Evolutionary conservation across 139 green algal genomes (phyloP), one percentile per base, ranked within the genome.

Genomic region (Closterium sp.): DNA sequence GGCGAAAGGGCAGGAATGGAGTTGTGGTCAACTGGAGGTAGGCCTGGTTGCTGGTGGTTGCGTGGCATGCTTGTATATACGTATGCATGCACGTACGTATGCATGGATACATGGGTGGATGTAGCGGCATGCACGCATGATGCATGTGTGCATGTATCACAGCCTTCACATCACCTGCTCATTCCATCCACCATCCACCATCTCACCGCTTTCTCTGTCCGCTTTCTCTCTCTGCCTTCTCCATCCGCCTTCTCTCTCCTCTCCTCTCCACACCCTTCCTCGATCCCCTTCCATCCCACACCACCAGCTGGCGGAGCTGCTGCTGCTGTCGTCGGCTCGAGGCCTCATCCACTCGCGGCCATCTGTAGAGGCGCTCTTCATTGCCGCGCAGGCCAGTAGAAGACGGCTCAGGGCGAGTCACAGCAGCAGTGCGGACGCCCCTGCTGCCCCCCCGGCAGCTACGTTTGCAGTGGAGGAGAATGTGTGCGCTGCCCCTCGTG

Each of bases 271-370:
- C 38, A 7, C 38, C 5, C 11, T 50, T 9, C 38, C 38, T 50
- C 38, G 13, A 50, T 87, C 28, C 11, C 22, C n/a, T 87, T 24
- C 2, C 21, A 28, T 87, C 62, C 17, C 62, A 50, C 62, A 79
- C 62, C 62, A 24, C 28, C 85, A 87, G 85, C n/a, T 87, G 85
- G 85, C 85, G 28, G 85, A 87, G 85, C 85, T 87, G 21, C 85
- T 87, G 21, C 85, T 87, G 85, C 85, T 87, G 28, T 87, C 85
- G 85, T 30, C 4, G 85, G 28, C 85, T 30, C 85, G 28, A 31
- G 85, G 85, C 27, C 85, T 87, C 28, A 30, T 87, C 28, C 85
- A 87, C 85, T 29, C 28, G 85, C 85, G 85, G n/a, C 85, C 85
- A 7, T 87, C 85, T 0, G 1, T 87, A 7, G 28, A 87, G 28